phyloP scores from a whole-genome alignment of 345 rosid species.

The Eucalyptus cloeziana region DNA sequence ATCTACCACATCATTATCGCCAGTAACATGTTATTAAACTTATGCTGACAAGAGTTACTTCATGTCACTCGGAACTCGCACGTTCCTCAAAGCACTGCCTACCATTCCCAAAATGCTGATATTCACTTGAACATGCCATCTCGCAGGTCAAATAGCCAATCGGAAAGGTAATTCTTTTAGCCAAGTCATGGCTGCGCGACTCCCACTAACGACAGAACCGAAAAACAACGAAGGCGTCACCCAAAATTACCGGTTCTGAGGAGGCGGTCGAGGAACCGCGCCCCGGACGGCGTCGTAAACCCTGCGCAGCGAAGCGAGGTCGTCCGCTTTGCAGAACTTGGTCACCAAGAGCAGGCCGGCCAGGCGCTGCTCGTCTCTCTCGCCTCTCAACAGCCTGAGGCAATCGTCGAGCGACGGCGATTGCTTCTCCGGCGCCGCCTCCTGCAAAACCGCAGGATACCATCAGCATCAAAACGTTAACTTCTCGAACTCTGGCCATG shows the following conservation, averaged over 20 bases:
- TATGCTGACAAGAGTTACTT: neutral
- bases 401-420: conserved; percentile 65
- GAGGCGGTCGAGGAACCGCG: conserved; percentile 64
- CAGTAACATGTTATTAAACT: neutral
- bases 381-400: conserved; percentile 69
- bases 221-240: neutral
- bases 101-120: neutral
- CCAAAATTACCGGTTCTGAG: conserved; percentile 47
- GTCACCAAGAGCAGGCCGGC: conserved; percentile 84
- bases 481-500: neutral
- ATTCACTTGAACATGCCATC: neutral
- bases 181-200: neutral
- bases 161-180: neutral
- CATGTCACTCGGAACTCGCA: neutral
- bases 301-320: conserved; percentile 33
- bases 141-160: neutral
- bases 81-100: neutral
- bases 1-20: neutral
- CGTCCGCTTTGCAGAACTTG: conserved; percentile 57
- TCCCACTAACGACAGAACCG: neutral
- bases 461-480: neutral
- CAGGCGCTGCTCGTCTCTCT: conserved; percentile 88
- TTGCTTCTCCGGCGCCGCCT: conserved; percentile 7
- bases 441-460: neutral
- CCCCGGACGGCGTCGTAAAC: conserved; percentile 57